These are phyloP conservation scores for Linnemannia elongata DNA, from an alignment of 192 early-diverging fungal species.

Conservation along the genomic window DNA sequence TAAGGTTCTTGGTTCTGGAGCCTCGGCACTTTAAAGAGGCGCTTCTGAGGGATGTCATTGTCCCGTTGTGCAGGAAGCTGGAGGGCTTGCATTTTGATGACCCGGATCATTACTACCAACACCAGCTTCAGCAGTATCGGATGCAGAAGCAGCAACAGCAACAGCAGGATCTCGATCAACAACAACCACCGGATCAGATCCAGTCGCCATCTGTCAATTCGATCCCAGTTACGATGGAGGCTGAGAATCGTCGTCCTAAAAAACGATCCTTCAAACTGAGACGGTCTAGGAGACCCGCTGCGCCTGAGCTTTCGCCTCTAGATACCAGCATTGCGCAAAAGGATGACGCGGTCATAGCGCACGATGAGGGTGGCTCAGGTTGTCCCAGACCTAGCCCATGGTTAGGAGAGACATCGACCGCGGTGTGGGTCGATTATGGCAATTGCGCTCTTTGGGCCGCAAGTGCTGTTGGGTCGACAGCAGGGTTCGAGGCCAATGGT, in stretches of 20 bases:
- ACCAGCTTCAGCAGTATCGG: conserved; percentile 11
- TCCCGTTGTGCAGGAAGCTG: conserved; percentile 19
- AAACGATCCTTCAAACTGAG: not conserved
- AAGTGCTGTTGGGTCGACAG: conserved; percentile 5
- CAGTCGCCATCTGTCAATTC: not conserved
- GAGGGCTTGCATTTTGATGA: conserved; percentile 34
- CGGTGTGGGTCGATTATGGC: conserved; percentile 31
- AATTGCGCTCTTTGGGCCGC: conserved; percentile 39
- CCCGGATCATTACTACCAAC: conserved; percentile 11
- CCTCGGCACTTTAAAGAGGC: conserved; percentile 39
- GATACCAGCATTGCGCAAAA: not conserved
- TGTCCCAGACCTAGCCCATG: conserved; percentile 29
- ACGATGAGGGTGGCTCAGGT: not conserved
- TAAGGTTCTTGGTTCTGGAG: conserved; percentile 36
- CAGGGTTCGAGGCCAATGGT: not conserved
- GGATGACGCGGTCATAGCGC: not conserved
- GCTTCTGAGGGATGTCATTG: conserved; percentile 28
- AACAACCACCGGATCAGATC: not conserved
- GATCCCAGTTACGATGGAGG: not conserved
- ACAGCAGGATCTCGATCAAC: not conserved
- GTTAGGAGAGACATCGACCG: conserved; percentile 40
- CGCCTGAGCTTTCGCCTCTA: not conserved
- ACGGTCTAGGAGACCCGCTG: not conserved
- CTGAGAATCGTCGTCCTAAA: not conserved
- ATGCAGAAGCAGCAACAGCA: not conserved